These are phyloP conservation scores for Cucurbita moschata DNA, from an alignment of 306 rosid species.

Conservation along the genomic window DNA sequence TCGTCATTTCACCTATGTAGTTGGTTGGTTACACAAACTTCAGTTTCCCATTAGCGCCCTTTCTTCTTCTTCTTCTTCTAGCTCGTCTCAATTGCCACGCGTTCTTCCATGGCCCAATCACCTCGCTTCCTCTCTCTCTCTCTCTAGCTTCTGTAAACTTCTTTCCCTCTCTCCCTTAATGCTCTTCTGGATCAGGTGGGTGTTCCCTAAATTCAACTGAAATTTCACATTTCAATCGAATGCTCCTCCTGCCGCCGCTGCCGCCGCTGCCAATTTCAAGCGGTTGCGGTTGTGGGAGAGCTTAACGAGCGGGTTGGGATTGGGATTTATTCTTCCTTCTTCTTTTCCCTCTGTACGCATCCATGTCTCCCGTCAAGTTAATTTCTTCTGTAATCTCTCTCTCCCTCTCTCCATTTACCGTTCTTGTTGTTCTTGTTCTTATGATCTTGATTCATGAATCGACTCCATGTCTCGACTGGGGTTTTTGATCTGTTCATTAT, in stretches of 20 bases:
- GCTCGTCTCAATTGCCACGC: conserved; percentile 7
- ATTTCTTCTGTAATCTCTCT: conserved; percentile 38
- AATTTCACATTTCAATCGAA: background rate
- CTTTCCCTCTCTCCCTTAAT: background rate
- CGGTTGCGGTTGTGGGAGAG: background rate
- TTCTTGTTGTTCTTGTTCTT: background rate
- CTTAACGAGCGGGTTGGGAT: background rate
- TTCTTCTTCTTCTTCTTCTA: background rate
- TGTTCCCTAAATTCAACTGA: background rate
- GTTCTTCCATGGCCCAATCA: background rate
- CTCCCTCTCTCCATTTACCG: conserved; percentile 11
- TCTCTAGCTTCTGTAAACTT: background rate
- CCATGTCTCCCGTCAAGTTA: conserved; percentile 79
- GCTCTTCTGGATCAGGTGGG: background rate
- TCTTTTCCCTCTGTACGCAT: background rate
- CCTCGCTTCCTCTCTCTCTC: background rate
- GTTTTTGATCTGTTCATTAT: background rate
- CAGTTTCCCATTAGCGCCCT: background rate
- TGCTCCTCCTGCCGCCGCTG: background rate
- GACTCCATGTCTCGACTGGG: background rate
- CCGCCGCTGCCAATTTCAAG: background rate
- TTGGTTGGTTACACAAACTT: conserved; percentile 3
- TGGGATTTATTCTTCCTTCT: background rate
- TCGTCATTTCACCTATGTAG: background rate
- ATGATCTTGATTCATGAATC: conserved; percentile 12